phyloP scores from a whole-genome alignment of 208 protist genomes.

The Trypanosoma grayi region DNA sequence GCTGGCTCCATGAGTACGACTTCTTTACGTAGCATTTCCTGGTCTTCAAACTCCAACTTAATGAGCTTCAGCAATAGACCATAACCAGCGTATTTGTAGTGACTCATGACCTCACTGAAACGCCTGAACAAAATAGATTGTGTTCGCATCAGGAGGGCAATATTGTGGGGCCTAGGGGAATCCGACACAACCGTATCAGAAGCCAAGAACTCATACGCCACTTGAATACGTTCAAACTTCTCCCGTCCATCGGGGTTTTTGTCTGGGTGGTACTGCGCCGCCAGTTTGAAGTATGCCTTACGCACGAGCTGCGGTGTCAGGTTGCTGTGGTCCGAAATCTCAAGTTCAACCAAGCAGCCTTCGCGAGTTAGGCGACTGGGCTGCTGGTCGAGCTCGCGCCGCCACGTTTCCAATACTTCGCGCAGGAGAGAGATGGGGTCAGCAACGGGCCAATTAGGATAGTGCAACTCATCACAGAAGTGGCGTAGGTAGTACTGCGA shows the following conservation, averaged over 20 bases:
- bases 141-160: slow-evolving; percentile 75
- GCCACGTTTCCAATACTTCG: slow-evolving; percentile 86
- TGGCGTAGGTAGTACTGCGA: slow-evolving; percentile 93
- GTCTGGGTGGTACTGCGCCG: slow-evolving; percentile 95
- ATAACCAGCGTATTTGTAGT: slow-evolving; percentile 96
- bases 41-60: slow-evolving; percentile 55
- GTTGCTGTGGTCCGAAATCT: slow-evolving; percentile 37
- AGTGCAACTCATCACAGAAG: slow-evolving; percentile 88
- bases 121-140: slow-evolving; percentile 93
- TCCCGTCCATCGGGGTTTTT: slow-evolving; percentile 95
- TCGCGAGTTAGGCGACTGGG: slow-evolving; percentile 65
- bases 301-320: slow-evolving; percentile 68
- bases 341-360: slow-evolving; percentile 66
- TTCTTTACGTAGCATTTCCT: slow-evolving; percentile 65
- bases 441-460: slow-evolving; percentile 92
- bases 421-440: slow-evolving; percentile 84
- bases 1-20: slow-evolving; percentile 76
- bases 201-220: slow-evolving; percentile 87
- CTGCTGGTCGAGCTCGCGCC: slow-evolving; percentile 83
- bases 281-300: slow-evolving; percentile 93
- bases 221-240: slow-evolving; percentile 91
- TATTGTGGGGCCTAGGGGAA: slow-evolving; percentile 54
- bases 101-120: slow-evolving; percentile 59
- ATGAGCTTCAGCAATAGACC: slow-evolving; percentile 84
- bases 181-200: slow-evolving; percentile 30